phyloP scores from a whole-genome alignment of 2,329 filamentous ascomycete genomes.

The Colletotrichum endophyticum region DNA sequence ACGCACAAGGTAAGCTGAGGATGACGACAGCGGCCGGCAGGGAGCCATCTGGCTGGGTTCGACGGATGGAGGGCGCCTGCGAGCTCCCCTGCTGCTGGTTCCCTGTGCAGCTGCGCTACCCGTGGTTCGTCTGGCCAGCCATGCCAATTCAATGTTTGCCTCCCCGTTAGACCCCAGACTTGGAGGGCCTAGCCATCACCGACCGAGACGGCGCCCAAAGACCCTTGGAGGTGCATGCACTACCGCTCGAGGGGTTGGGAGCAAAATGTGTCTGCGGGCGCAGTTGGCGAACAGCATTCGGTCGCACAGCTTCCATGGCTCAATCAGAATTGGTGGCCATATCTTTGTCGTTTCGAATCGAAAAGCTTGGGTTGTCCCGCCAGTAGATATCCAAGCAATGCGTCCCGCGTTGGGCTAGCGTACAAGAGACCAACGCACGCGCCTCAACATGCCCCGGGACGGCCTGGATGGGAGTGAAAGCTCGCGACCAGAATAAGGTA shows the following conservation, averaged over 20 bases:
- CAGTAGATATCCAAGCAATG: not conserved
- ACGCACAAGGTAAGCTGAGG: constrained; percentile 3
- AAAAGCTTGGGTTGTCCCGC: not conserved
- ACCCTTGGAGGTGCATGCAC: not conserved
- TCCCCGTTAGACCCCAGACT: not conserved
- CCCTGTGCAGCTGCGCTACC: not conserved
- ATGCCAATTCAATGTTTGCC: not conserved
- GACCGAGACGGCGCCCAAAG: not conserved
- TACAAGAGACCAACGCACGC: not conserved
- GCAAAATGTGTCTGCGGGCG: not conserved
- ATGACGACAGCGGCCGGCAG: constrained; percentile 4
- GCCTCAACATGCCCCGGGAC: not conserved
- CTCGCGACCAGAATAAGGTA: not conserved
- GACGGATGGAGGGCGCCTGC: not conserved
- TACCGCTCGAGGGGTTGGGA: too few relatives aligned
- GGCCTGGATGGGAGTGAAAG: not conserved
- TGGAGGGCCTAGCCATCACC: not conserved
- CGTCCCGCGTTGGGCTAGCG: not conserved
- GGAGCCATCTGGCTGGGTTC: not conserved
- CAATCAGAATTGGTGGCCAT: not conserved
- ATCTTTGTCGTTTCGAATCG: not conserved
- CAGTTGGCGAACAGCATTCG: not conserved
- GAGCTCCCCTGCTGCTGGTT: not conserved
- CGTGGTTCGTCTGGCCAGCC: not conserved
- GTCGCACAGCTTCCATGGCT: not conserved